phyloP scores from a whole-genome alignment of 2,329 filamentous ascomycete species.

The Exophiala sideris region DNA sequence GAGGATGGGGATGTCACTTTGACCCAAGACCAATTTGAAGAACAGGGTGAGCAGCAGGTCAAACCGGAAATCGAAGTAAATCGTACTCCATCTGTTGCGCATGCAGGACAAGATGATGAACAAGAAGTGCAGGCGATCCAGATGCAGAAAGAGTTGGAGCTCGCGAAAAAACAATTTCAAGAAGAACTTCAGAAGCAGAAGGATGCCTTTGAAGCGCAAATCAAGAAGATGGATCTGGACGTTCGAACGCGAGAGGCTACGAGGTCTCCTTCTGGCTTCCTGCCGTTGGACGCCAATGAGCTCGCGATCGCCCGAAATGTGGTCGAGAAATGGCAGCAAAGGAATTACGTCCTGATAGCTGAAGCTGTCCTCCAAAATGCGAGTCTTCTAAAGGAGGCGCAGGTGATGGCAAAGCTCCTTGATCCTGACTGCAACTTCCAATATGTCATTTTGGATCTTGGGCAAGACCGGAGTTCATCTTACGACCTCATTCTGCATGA shows the following conservation, averaged over 20 bases:
- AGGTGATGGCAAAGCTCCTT: constrained; percentile 96
- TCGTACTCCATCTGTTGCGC: constrained; percentile 70
- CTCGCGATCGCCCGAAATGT: constrained; percentile 65
- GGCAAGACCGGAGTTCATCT: constrained; percentile 84
- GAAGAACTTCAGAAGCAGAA: constrained; percentile 79
- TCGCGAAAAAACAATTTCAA: constrained; percentile 85
- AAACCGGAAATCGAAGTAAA: constrained; percentile 76
- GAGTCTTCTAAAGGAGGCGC: constrained; percentile 84
- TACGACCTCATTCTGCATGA: constrained; percentile 96
- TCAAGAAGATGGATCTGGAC: constrained; percentile 64
- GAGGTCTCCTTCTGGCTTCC: constrained; percentile 38
- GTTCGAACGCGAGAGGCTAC: constrained; percentile 52
- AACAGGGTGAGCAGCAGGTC: constrained; percentile 77
- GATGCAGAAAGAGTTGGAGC: constrained; percentile 77
- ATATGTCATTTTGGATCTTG: constrained; percentile 84
- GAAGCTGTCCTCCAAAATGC: constrained; percentile 88
- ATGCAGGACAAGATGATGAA: constrained; percentile 67
- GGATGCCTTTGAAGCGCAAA: constrained; percentile 76
- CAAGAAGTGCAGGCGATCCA: constrained; percentile 69
- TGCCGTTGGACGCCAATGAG: constrained; percentile 66
- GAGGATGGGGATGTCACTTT: constrained; percentile 52
- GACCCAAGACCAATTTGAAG: constrained; percentile 71
- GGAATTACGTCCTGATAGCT: constrained; percentile 89
- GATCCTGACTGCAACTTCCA: constrained; percentile 92
- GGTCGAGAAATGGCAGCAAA: constrained; percentile 72